Base-by-base conservation (phyloP, 306 rosid species). In the Quillaja saponaria region DNA sequence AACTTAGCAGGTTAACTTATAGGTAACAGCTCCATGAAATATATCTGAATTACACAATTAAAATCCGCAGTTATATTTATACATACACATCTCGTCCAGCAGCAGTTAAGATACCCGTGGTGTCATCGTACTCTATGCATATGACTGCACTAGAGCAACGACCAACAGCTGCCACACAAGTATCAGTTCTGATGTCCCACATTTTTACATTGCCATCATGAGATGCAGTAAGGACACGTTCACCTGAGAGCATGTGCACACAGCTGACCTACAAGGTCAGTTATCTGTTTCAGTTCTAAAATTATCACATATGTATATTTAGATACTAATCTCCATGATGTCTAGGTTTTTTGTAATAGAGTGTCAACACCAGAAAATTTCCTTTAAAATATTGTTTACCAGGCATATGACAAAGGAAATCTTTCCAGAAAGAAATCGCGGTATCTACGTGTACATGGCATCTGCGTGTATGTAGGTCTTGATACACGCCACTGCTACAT, bases 161-260 rank as follows among this genome's bases (percentile, higher is more conserved):
- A 41, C 99, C 99, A 79, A 92, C 96, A 40, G 99, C 88, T 67
- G 96, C 99, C 63, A 88, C 99, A 80, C 99, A 92, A 49, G 87
- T 86, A 78, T 92, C 96, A 49, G 99, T 92, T 85, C 99, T 84
- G 41, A 92, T 96, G 72, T 92, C 99, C 96, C 96, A 92, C 99
- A 92, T 92, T 78, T 92, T 92, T 77, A 92, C 95, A 64, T 89
- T 86, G 58, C 99, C 99, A 78, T 92, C 99, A 70, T 92, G 94
- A 28, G 95, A 90, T 58, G 99, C 88, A 41, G 96, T 84, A 57
- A 92, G 84, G 60, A 88, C 99, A 56, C 99, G 99, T 70, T 92
- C 99, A 51, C 96, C 99, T 11, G 99, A 92, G 71, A 92, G 84
- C 86, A 77, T 86, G 74, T 95, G 95, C 51, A 90, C 99, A 78